Base-by-base conservation (phyloP, 805 yeast species). In the Ogataea minuta region DNA sequence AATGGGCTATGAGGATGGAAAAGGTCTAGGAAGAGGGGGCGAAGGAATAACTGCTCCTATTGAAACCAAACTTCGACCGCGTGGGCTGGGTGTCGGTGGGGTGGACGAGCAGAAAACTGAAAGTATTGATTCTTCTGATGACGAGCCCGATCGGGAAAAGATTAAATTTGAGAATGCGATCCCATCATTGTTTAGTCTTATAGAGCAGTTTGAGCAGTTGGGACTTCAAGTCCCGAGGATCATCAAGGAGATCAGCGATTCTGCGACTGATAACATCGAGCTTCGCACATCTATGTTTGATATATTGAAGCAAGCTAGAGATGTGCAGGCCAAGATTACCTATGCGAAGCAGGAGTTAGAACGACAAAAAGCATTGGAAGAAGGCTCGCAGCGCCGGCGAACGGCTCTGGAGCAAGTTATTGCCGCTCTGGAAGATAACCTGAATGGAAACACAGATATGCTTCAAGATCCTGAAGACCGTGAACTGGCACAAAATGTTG, bases 1-100 rank as follows among this genome's bases (percentile, higher is more conserved):
- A 46, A 90, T 91, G 98, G 99, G 99, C 0, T 90, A 86, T 61
- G 71, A 72, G 6, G 75, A 74, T 28, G 98, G 99, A 0, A 68
- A 74, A 52, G 98, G 97, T 0, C 70, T 91, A n/a, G 99, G 99
- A 2, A 66, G 66, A 4, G 59, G 70, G 16, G 77, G 79, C 1
- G 72, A 72, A 35, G 99, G 99, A 30, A 87, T 88, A 1, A 71
- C 72, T 0, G 76, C 72, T n/a, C 97, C 98, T 0, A 79, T 91
- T 6, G 82, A 85, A 45, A 82, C 85, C 3, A 72, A 74, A 37
- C 57, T 75, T 21, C 64, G 93, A 27, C 84, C 85, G 0, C 74
- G 72, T 29, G 81, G 87, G 1, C 62, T 77, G 13, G 96, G 96
- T 3, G 71, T 89, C 20, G 95, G 95, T 34, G 90, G 76, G 19